These are phyloP conservation scores for Hanseniaspora lindneri DNA, from an alignment of 805 yeast species.

Conservation along the genomic window DNA sequence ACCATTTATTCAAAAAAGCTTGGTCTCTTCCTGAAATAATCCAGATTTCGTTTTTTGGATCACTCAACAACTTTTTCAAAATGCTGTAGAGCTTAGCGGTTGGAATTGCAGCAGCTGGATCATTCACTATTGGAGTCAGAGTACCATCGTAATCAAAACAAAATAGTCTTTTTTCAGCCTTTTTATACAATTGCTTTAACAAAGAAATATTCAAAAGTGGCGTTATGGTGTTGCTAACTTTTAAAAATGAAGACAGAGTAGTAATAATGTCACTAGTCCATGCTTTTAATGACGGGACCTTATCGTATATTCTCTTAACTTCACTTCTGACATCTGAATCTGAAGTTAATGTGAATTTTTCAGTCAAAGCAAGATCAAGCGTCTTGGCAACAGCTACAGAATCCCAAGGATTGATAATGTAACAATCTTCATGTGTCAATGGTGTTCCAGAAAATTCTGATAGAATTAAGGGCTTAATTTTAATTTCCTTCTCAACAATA, in stretches of 20 bases:
- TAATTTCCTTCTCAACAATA: slow-evolving; percentile 34
- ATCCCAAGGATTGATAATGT: slow-evolving; percentile 94
- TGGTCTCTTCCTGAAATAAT: slow-evolving; percentile 93
- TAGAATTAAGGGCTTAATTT: slow-evolving; percentile 51
- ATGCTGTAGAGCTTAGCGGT: slow-evolving; percentile 55
- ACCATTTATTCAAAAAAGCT: slow-evolving; percentile 74
- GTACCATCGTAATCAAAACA: slow-evolving; percentile 97
- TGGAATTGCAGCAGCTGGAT: slow-evolving; percentile 98
- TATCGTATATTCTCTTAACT: slow-evolving; percentile 38
- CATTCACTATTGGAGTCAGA: slow-evolving; percentile 86
- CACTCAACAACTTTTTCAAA: slow-evolving; percentile 49
- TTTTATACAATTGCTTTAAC: slow-evolving; percentile 46
- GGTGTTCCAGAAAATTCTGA: slow-evolving; percentile 92
- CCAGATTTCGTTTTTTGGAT: slow-evolving; percentile 83
- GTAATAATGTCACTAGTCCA: slow-evolving; percentile 63
- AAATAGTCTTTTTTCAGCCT: slow-evolving; percentile 60
- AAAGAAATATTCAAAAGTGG: slow-evolving; percentile 72
- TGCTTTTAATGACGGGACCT: slow-evolving; percentile 63
- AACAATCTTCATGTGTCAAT: slow-evolving; percentile 55
- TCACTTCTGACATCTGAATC: slow-evolving; percentile 36
- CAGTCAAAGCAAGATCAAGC: slow-evolving; percentile 51
- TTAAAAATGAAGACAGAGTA: slow-evolving; percentile 33
- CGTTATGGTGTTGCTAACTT: slow-evolving; percentile 41
- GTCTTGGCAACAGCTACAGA: slow-evolving; percentile 82
- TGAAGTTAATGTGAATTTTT: slow-evolving; percentile 36